A percentile compares a stretch with the other conserved stretches of the same genome.
Conservation (phyloP, 2,329 filamentous ascomycete species). For the Pseudopithomyces chartarum region DNA sequence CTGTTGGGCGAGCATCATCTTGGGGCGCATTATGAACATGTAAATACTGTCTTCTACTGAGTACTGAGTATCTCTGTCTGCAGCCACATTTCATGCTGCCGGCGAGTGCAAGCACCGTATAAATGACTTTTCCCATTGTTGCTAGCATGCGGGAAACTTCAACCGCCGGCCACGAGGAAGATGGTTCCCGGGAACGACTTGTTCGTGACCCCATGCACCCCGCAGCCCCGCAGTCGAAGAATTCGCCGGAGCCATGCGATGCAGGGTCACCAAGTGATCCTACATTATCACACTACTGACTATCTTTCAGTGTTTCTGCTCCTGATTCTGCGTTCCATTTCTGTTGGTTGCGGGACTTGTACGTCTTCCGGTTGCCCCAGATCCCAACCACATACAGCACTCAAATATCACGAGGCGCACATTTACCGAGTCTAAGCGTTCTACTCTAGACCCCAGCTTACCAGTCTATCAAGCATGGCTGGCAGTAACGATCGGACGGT, state of each 20-base stretch:
- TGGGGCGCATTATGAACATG: constrained; percentile 18
- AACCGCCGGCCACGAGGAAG: constrained; percentile 16
- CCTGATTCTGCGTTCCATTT: too few species aligned
- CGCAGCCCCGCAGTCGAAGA: not conserved
- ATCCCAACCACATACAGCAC: too few species aligned
- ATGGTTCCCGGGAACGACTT: constrained; percentile 15
- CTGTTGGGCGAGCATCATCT: constrained; percentile 36
- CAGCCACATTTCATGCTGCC: too few species aligned
- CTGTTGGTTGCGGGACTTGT: too few species aligned
- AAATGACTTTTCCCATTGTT: not conserved
- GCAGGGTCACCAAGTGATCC: not conserved
- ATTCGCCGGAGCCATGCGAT: not conserved
- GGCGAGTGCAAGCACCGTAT: not conserved
- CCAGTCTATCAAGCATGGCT: too few species aligned
- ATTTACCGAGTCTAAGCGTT: too few species aligned
- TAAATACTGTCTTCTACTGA: not conserved
- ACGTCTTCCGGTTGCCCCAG: too few species aligned
- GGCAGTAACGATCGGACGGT: too few species aligned
- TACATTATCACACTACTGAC: too few species aligned
- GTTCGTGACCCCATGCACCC: not conserved
- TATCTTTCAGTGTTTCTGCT: too few species aligned
- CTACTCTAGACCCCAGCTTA: too few species aligned
- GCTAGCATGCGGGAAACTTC: constrained; percentile 12
- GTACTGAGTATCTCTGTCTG: not conserved
- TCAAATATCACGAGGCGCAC: too few species aligned